Percentiles rank a stretch among this genome's conserved stretches.
Conservation (phyloP, 139 green algal genomes). For the Nannochloris sp. region DNA sequence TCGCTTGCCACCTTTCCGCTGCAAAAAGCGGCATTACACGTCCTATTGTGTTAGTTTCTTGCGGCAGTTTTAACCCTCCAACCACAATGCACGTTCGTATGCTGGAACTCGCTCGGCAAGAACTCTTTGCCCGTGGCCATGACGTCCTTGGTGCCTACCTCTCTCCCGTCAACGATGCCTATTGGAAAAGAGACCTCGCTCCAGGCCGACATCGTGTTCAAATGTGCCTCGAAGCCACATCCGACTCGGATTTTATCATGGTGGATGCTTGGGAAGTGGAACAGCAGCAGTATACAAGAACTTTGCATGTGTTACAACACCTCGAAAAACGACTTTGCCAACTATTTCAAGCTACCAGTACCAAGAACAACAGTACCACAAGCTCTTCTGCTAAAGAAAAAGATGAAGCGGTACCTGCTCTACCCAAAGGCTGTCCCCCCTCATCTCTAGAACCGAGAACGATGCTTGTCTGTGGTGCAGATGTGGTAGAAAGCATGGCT, state of each 20-base stretch:
- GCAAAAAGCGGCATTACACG: not conserved
- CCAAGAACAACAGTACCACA: not conserved
- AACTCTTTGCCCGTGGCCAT: slow-evolving; percentile 22
- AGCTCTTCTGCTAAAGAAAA: not conserved
- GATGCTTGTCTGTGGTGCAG: slow-evolving; percentile 31
- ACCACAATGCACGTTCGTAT: slow-evolving; percentile 77
- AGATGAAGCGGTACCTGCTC: not conserved
- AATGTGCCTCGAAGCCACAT: slow-evolving; percentile 57
- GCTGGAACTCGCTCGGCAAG: slow-evolving; percentile 65
- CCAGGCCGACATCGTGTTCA: slow-evolving; percentile 45
- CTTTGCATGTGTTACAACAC: slow-evolving; percentile 51
- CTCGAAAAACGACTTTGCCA: slow-evolving; percentile 20
- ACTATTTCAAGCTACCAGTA: not conserved
- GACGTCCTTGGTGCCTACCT: slow-evolving; percentile 72
- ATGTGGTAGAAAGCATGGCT: slow-evolving; percentile 28
- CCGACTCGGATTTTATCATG: slow-evolving; percentile 43
- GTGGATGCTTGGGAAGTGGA: slow-evolving; percentile 68
- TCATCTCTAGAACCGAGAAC: not conserved
- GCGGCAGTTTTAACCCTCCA: slow-evolving; percentile 85
- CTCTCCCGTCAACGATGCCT: slow-evolving; percentile 71
- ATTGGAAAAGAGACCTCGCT: slow-evolving; percentile 63
- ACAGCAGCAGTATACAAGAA: slow-evolving; percentile 59
- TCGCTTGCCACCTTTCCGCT: slow-evolving; percentile 22
- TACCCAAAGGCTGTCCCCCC: not conserved
- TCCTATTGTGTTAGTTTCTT: slow-evolving; percentile 67